phyloP scores from a whole-genome alignment of 371 early-diverging fungal genomes.

The Mortierella sp. region DNA sequence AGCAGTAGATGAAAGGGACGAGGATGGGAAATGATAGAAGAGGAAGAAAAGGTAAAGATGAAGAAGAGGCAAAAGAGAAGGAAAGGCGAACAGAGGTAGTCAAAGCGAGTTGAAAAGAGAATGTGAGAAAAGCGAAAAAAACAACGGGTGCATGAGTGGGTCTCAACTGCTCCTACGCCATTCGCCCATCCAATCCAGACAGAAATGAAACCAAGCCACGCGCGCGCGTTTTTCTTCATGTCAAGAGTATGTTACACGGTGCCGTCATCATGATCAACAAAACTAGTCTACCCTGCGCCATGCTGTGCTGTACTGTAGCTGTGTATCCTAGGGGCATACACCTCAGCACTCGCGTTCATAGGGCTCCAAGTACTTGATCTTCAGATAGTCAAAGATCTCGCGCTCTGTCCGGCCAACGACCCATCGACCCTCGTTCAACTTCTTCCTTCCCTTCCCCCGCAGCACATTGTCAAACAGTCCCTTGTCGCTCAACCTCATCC shows the following conservation, averaged over 20 bases:
- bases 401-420: constrained; percentile 49
- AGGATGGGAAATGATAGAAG: not conserved
- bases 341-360: constrained; percentile 51
- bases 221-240: not conserved
- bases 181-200: not conserved
- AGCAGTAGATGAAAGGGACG: too few relatives aligned
- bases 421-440: constrained; percentile 39
- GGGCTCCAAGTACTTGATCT: constrained; percentile 46
- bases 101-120: not conserved
- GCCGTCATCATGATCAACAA: not conserved
- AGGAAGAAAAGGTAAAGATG: not conserved
- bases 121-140: not conserved
- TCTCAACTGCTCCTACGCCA: not conserved
- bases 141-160: too few relatives aligned
- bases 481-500: constrained; percentile 49
- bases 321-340: too few relatives aligned
- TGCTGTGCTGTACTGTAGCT: too few relatives aligned
- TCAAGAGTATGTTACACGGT: not conserved
- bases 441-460: constrained; percentile 25
- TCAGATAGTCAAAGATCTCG: constrained; percentile 49
- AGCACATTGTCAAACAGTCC: constrained; percentile 38
- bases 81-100: not conserved
- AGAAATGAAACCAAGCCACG: constrained; percentile 4
- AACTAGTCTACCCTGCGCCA: not conserved
- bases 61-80: not conserved